Evolutionary conservation across 495 filamentous ascomycete genomes (phyloP), one percentile per base, ranked within the genome.

Genomic region (Penicillium salamii): DNA sequence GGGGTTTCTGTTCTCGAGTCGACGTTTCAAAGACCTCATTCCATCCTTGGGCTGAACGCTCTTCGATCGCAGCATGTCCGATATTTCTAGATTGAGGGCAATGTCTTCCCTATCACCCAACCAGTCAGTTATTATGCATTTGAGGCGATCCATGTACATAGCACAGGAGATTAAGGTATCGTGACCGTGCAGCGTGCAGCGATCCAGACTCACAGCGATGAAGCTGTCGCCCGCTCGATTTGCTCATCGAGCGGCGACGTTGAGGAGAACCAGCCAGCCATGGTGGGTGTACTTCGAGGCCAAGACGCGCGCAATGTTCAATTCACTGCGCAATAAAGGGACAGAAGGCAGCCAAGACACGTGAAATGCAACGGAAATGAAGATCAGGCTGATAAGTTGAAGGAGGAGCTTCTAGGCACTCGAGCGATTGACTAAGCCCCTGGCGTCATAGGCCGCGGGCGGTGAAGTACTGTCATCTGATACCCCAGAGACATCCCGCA

Each of bases 1-100:
- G 24, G 93, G 93, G 61, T 98, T 98, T 70, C 88, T 90, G 74
- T 97, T 88, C 67, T 90, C 90, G 69, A 98, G 88, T 58, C 93
- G 85, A 58, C 85, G 83, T 66, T 96, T 97, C 65, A 98, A 78
- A 20, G 88, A 91, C 61, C 88, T 87, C 93, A 97, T 97, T 37
- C 93, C 93, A 65, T 97, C 93, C 66, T 91, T 96, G 31, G 93
- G 91, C 58, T 91, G 89, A 8, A 98, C 92, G 17, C 90, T 93
- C 69, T 97, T 97, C 46, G 91, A 96, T 58, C 93, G 84, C 57
- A 98, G 95, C 55, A 91, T 77, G 67, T 98, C 93, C 53, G 91
- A 96, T 55, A 98, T 96, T 66, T 98, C 93, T 57, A 98, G 80
- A 65, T 96, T 97, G 50, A 96, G 82, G 15, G 95, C 84, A 63